These are phyloP conservation scores for Clohesyomyces aquaticus DNA, from an alignment of 495 filamentous ascomycete genomes.

Conservation along the genomic window DNA sequence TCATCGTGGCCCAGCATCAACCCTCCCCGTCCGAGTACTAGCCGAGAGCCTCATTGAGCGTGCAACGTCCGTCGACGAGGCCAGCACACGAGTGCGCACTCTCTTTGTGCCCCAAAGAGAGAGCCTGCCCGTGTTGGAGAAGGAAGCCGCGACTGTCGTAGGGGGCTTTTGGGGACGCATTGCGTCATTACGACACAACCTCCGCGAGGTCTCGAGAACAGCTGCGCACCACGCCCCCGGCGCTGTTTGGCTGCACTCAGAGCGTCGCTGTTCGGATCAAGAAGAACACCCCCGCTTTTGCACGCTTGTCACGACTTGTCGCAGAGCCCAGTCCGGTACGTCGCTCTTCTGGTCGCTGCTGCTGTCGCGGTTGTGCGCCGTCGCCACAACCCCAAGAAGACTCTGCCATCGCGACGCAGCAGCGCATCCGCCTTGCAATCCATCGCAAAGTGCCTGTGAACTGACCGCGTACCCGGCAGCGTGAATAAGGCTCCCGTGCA, in stretches of 20 bases:
- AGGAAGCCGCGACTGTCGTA: not conserved
- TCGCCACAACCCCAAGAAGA: conserved; percentile 15
- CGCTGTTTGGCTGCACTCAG: conserved; percentile 12
- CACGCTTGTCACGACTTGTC: conserved; percentile 15
- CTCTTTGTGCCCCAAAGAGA: conserved; percentile 14
- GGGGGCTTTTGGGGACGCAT: too few species aligned
- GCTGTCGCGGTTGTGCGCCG: conserved; percentile 12
- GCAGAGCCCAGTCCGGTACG: conserved; percentile 17
- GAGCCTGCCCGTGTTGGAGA: conserved; percentile 3
- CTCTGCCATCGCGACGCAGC: conserved; percentile 12
- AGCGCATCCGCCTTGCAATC: not conserved
- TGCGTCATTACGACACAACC: conserved; percentile 35
- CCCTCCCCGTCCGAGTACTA: conserved; percentile 15
- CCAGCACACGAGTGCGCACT: not conserved
- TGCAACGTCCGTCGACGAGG: not conserved
- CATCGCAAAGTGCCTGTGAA: not conserved
- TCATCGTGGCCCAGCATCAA: conserved; percentile 8
- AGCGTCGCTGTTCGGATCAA: conserved; percentile 1
- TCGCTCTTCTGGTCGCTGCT: conserved; percentile 15
- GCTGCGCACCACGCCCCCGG: conserved; percentile 5
- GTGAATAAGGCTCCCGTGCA: not conserved
- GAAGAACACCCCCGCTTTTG: conserved; percentile 24
- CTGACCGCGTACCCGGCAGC: not conserved
- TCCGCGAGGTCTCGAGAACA: not conserved
- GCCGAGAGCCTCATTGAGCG: conserved; percentile 27